Conservation (phyloP, 129 eudicot genomes). For the Sambucus nigra region DNA sequence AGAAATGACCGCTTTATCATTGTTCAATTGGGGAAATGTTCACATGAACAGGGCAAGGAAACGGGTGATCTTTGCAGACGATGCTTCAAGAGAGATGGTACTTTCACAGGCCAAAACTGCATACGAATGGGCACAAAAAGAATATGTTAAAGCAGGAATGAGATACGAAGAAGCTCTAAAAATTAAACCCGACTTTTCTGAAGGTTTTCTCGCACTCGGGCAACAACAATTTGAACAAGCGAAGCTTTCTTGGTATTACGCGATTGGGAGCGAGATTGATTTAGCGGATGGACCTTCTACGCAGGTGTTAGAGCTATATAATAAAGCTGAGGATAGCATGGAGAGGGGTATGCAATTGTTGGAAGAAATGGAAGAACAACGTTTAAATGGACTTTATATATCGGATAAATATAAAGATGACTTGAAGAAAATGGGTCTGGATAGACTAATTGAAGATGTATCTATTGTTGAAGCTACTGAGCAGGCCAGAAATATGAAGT, state of each 20-base stretch:
- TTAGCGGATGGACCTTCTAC: constrained; percentile 31
- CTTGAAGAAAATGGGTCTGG: constrained; percentile 53
- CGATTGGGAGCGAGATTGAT: constrained; percentile 38
- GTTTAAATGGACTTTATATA: constrained; percentile 62
- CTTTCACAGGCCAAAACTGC: constrained; percentile 38
- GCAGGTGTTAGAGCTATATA: constrained; percentile 53
- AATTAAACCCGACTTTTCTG: constrained; percentile 77
- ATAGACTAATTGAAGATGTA: constrained; percentile 43
- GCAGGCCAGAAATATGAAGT: constrained; percentile 51
- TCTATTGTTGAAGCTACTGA: constrained; percentile 61
- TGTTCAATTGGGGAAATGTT: constrained; percentile 83
- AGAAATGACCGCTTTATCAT: constrained; percentile 89
- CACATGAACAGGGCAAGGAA: constrained; percentile 88
- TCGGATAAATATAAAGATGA: constrained; percentile 48
- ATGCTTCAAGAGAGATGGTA: constrained; percentile 31
- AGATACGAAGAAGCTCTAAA: constrained; percentile 65
- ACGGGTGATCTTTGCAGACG: constrained; percentile 44
- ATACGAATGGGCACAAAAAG: constrained; percentile 72
- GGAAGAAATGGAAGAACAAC: constrained; percentile 85
- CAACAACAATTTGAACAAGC: constrained; percentile 81
- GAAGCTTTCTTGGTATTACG: constrained; percentile 70
- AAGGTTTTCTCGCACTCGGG: constrained; percentile 88
- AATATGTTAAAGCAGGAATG: constrained; percentile 59
- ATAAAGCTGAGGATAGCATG: constrained; percentile 90
- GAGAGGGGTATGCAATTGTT: constrained; percentile 92